Evolutionary conservation across 164 flowering plant species (phyloP).

Genomic region (Protea cynaroides): DNA sequence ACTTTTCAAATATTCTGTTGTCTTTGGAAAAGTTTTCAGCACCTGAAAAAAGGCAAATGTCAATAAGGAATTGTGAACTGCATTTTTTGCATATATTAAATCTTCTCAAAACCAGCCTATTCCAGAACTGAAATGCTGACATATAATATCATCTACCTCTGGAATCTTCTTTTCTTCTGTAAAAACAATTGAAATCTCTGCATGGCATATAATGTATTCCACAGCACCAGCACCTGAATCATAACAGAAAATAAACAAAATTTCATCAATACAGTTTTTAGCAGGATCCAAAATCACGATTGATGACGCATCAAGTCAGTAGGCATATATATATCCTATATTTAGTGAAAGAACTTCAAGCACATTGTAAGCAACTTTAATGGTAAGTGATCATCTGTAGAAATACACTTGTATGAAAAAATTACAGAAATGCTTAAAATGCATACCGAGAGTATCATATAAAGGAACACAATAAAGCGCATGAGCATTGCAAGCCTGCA

Average conservation of each 20-base stretch:
- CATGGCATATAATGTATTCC: slow-evolving; percentile 79
- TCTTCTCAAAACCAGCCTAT: background rate
- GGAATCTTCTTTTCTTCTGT: slow-evolving; percentile 77
- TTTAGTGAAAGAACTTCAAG: background rate
- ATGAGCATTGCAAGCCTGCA: slow-evolving; percentile 99
- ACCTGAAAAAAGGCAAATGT: slow-evolving; percentile 40
- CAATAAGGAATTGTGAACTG: background rate
- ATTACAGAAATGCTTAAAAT: background rate
- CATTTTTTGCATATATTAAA: background rate
- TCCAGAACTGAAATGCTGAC: background rate
- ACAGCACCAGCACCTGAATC: slow-evolving; percentile 93
- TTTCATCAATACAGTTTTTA: background rate
- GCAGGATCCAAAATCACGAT: background rate
- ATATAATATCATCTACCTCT: slow-evolving; percentile 45
- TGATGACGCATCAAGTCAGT: background rate
- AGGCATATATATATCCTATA: background rate
- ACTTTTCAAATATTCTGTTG: slow-evolving; percentile 66
- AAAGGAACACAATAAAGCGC: slow-evolving; percentile 92
- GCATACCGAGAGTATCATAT: slow-evolving; percentile 90
- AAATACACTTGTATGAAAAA: slow-evolving; percentile 1
- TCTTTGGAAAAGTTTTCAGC: slow-evolving; percentile 67
- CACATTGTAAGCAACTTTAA: background rate
- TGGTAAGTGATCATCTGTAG: background rate
- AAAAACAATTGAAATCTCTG: slow-evolving; percentile 82
- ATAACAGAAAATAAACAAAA: slow-evolving; percentile 6